A percentile compares a stretch with the other conserved stretches of the same genome.
Conservation (phyloP, 441 rosid genomes). For the Erodium trifolium region DNA sequence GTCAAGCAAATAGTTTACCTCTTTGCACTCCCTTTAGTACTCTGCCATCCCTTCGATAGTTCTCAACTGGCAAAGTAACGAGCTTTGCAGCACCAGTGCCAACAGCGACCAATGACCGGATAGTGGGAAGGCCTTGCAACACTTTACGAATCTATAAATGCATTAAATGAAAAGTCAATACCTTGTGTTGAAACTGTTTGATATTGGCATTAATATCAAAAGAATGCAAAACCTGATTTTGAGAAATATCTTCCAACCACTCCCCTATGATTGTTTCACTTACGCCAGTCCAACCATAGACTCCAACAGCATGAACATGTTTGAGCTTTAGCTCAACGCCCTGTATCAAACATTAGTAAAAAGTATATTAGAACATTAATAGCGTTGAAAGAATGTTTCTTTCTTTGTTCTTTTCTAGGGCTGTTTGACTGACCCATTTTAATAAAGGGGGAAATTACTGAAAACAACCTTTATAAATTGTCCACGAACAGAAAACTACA, state of each 20-base stretch:
- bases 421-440: too few relatives aligned
- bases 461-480: too few relatives aligned
- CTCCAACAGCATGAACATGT: constrained; percentile 81
- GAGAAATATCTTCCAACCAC: constrained; percentile 98
- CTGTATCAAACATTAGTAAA: constrained; percentile 42
- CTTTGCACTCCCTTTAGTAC: constrained; percentile 92
- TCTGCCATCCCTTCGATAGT: constrained; percentile 77
- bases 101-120: constrained; percentile 77
- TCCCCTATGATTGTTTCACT: constrained; percentile 86
- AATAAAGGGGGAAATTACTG: too few relatives aligned
- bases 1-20: constrained; percentile 37
- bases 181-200: not conserved
- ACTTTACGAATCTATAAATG: constrained; percentile 61
- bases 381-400: too few relatives aligned
- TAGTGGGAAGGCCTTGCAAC: constrained; percentile 66
- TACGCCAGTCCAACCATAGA: constrained; percentile 87
- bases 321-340: constrained; percentile 92
- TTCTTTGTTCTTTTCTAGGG: too few relatives aligned
- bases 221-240: constrained; percentile 66
- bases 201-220: not conserved
- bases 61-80: constrained; percentile 81
- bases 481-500: too few relatives aligned
- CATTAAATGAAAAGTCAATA: constrained; percentile 10
- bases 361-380: constrained; percentile 5
- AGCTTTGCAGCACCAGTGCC: constrained; percentile 79